Base-by-base conservation (phyloP, 1,284 basidiomycete species). In the Porogramme epimiltina region DNA sequence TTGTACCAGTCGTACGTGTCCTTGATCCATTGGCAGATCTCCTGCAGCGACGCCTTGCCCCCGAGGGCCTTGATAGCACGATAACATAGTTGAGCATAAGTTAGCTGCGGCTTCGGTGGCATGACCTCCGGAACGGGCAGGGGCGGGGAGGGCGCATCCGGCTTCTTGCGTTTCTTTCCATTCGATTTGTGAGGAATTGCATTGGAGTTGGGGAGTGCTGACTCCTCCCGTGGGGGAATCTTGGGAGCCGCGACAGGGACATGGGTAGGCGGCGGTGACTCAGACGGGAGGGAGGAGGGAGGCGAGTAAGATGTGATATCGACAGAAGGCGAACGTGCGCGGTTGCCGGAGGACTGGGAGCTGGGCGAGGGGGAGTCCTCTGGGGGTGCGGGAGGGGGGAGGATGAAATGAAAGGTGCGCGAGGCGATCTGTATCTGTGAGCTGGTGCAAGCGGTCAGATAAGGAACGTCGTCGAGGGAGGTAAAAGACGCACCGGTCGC, bases 371-470 rank as follows among this genome's bases (percentile, higher is more conserved):
- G 85, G 4, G 86, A 85, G 66, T 89, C 87, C 64, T 88, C 87
- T 43, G 85, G 84, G 43, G 82, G 79, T 13, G 86, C 84, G 0
- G 81, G 76, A 19, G 85, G 85, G 24, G 94, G 95, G 10, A 98
- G 84, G 48, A 97, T 86, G 70, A 98, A 99, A 68, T 95, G 91
- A 73, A 99, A 99, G 45, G 93, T 95, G 49, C 96, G 89, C 41
- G 96, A 96, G 26, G 96, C 94, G 64, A 99, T 99, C 75, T 98
- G 97, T 61, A 99, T 96, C 73, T 95, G 93, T 49, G 97, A 96
- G 66, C 96, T 98, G 49, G 54, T 37, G 60, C 50, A 42, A 52
- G 40, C 47, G 40, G 50, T 51, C 33, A 37, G 43, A 40, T 48
- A 39, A 58, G 36, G 9, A 38, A 18, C 20, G 36, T 31, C 11